These are phyloP conservation scores for Millerozyma acaciae DNA, from an alignment of 805 yeast genomes.

Conservation along the genomic window DNA sequence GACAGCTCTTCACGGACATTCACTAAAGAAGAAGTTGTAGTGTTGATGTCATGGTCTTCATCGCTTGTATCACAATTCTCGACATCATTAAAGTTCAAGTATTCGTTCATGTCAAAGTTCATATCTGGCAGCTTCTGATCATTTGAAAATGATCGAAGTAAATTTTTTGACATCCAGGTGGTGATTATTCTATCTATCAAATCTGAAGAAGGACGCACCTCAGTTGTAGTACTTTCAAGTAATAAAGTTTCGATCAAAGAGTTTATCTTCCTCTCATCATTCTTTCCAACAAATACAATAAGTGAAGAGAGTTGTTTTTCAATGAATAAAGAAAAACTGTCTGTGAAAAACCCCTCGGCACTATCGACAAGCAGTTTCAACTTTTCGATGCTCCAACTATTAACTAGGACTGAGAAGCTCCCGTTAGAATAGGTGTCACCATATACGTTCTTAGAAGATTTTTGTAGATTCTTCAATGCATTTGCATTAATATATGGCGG, in stretches of 20 bases:
- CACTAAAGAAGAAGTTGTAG: no score
- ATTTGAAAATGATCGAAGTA: no score
- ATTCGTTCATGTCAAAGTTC: conserved; percentile 15
- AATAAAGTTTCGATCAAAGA: conserved; percentile 10
- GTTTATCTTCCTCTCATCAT: conserved; percentile 2
- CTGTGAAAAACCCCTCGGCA: no score
- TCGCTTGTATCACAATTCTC: conserved; percentile 9
- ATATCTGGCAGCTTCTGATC: no score
- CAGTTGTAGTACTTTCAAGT: conserved; percentile 8
- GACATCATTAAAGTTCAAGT: conserved; percentile 22
- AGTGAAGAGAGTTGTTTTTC: conserved; percentile 17
- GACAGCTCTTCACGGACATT: conserved; percentile 20
- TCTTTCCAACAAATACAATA: conserved; percentile 9
- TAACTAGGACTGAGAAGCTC: no score
- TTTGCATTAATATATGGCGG: conserved; percentile 36
- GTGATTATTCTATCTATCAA: conserved; percentile 13
- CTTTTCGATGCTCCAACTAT: no score
- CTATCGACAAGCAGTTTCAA: no score
- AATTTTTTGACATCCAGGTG: conserved; percentile 32
- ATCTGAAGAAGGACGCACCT: conserved; percentile 3
- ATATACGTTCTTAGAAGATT: no score
- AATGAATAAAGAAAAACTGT: conserved; percentile 13
- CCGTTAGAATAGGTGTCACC: no score
- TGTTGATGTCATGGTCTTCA: no score
- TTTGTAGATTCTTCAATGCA: conserved; percentile 18